Conservation (phyloP, 192 early-diverging fungal species). For the Coemansia sp. region DNA sequence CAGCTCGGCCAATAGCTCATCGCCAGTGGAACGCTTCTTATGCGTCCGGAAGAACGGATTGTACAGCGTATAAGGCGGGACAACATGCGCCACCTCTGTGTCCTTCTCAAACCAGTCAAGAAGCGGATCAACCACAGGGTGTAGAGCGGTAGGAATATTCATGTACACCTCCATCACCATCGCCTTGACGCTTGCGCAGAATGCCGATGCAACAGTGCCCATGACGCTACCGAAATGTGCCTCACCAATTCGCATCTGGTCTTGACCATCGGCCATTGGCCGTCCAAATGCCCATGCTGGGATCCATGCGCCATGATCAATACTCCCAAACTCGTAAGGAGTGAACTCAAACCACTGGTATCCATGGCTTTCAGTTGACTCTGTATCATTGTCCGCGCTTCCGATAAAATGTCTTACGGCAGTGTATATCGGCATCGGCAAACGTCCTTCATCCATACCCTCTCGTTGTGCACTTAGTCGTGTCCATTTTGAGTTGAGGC, state of each 20-base stretch:
- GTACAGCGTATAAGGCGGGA: slow-evolving; percentile 68
- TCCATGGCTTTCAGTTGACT: slow-evolving; percentile 23
- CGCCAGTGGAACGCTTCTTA: neutral
- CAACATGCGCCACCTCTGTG: slow-evolving; percentile 58
- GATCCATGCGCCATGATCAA: slow-evolving; percentile 73
- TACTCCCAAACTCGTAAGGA: slow-evolving; percentile 77
- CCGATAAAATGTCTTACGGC: slow-evolving; percentile 66
- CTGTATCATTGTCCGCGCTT: slow-evolving; percentile 39
- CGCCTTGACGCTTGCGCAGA: slow-evolving; percentile 50
- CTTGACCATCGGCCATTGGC: slow-evolving; percentile 64
- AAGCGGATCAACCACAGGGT: slow-evolving; percentile 39
- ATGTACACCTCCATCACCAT: slow-evolving; percentile 50
- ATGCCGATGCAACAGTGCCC: slow-evolving; percentile 57
- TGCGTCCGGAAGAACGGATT: slow-evolving; percentile 64
- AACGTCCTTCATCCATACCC: slow-evolving; percentile 58
- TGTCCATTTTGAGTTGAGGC: slow-evolving; percentile 35
- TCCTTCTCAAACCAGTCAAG: slow-evolving; percentile 57
- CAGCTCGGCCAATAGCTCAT: slow-evolving; percentile 18
- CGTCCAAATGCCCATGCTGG: slow-evolving; percentile 80
- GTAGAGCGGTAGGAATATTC: slow-evolving; percentile 27
- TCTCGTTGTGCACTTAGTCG: slow-evolving; percentile 42
- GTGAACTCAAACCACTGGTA: slow-evolving; percentile 84
- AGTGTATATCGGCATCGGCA: slow-evolving; percentile 78
- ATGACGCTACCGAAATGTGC: slow-evolving; percentile 65
- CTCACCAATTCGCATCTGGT: slow-evolving; percentile 65